These are phyloP conservation scores for Rhizopogon vinicolor DNA, from an alignment of 768 basidiomycete species.

Conservation along the genomic window DNA sequence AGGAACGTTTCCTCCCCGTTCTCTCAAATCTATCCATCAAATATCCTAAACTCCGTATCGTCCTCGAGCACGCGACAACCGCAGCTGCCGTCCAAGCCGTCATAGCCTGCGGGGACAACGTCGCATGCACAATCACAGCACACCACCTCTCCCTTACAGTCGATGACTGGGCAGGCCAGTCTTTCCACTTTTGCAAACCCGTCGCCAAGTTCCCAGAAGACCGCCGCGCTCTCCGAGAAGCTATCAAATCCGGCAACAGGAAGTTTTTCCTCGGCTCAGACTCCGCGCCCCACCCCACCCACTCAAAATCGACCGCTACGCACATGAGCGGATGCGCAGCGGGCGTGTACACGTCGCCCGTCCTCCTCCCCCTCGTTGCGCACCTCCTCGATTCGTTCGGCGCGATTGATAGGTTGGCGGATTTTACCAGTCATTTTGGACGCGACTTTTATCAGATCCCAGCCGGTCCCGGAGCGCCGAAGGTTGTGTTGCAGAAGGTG, in stretches of 20 bases:
- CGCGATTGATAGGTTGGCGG: conserved; percentile 76
- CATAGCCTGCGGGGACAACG: conserved; percentile 69
- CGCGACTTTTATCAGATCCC: conserved; percentile 68
- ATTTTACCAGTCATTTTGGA: conserved; percentile 77
- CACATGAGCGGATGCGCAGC: conserved; percentile 82
- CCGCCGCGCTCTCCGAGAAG: conserved; percentile 71
- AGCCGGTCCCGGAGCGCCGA: conserved; percentile 23
- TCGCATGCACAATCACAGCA: conserved; percentile 95
- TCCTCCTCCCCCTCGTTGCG: conserved; percentile 86
- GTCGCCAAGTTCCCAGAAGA: conserved; percentile 96
- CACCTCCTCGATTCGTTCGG: conserved; percentile 85
- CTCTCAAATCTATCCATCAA: conserved; percentile 71
- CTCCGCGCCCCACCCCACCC: conserved; percentile 85
- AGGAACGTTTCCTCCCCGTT: conserved; percentile 85
- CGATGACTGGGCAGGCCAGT: conserved; percentile 95
- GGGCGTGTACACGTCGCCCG: conserved; percentile 92
- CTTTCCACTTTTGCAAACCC: conserved; percentile 96
- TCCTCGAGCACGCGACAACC: conserved; percentile 96
- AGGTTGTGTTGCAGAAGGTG: conserved; percentile 41
- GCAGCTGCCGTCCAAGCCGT: conserved; percentile 87
- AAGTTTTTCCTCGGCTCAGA: conserved; percentile 70
- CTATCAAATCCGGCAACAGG: conserved; percentile 65
- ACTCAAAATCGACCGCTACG: conserved; percentile 63
- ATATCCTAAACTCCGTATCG: conserved; percentile 90
- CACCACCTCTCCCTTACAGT: conserved; percentile 94